Evolutionary conservation across 192 early-diverging fungal species (phyloP).

Genomic region (Rhizoclosmatium globosum): DNA sequence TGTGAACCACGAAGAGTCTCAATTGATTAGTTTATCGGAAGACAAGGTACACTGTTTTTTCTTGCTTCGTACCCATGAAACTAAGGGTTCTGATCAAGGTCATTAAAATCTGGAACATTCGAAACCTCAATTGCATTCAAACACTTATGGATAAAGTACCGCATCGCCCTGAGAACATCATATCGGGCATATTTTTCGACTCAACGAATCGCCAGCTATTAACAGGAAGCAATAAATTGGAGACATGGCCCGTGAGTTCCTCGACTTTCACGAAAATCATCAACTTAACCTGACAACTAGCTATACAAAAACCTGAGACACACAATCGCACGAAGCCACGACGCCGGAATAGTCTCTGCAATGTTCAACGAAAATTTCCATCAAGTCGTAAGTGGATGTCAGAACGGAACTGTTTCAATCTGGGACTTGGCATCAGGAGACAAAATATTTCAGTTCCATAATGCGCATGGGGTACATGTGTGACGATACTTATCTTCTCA

Average conservation of each 20-base stretch:
- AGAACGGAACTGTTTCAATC: constrained; percentile 60
- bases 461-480: constrained; percentile 60
- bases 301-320: constrained; percentile 57
- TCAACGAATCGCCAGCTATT: constrained; percentile 57
- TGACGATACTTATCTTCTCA: not conserved
- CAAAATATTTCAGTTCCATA: constrained; percentile 68
- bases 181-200: constrained; percentile 66
- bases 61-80: not conserved
- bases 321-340: constrained; percentile 54
- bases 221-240: constrained; percentile 63
- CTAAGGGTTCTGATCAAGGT: constrained; percentile 39
- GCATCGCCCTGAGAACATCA: constrained; percentile 64
- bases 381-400: constrained; percentile 63
- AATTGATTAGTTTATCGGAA: constrained; percentile 67
- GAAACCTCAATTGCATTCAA: constrained; percentile 66
- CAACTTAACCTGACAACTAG: constrained; percentile 25
- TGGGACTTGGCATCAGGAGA: constrained; percentile 66
- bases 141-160: constrained; percentile 66
- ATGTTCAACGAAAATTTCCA: constrained; percentile 71
- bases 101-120: constrained; percentile 70
- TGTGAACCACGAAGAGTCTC: constrained; percentile 66
- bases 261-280: not conserved
- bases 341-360: constrained; percentile 59
- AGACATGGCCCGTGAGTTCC: constrained; percentile 56
- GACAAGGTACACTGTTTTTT: constrained; percentile 50